A percentile compares a stretch with the other conserved stretches of the same genome.
phyloP scores from a whole-genome alignment of 257 asterid genomes.

The Ilex asprella region DNA sequence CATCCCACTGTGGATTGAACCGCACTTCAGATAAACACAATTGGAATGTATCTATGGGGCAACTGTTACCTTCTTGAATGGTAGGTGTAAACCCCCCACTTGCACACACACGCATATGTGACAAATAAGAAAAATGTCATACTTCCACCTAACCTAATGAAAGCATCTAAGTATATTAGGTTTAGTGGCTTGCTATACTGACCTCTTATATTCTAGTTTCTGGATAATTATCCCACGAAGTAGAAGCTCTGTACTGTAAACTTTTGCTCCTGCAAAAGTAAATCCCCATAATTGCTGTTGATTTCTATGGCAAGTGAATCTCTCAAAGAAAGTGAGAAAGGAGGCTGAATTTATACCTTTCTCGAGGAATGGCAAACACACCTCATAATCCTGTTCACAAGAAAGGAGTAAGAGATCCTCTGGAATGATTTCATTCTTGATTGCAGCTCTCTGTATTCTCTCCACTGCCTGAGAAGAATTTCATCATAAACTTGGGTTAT shows the following conservation, averaged over 20 bases:
- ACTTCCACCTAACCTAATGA: not conserved
- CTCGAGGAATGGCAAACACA: constrained; percentile 50
- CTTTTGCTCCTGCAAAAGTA: constrained; percentile 47
- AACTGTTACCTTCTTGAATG: not conserved
- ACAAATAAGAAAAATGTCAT: not conserved
- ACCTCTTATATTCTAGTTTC: constrained; percentile 64
- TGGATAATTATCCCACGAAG: constrained; percentile 67
- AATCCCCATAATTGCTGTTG: not conserved
- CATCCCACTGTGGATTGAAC: too few species aligned
- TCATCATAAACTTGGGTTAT: not conserved
- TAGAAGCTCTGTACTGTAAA: constrained; percentile 71
- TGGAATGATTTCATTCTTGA: constrained; percentile 19
- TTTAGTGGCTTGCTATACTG: constrained; percentile 7
- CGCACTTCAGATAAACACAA: too few species aligned
- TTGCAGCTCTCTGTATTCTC: constrained; percentile 15
- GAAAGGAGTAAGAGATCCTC: constrained; percentile 51
- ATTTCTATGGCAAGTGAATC: not conserved
- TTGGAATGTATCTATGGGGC: not conserved
- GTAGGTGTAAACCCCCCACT: not conserved
- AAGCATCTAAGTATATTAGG: not conserved
- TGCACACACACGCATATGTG: too few species aligned
- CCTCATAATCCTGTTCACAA: constrained; percentile 46
- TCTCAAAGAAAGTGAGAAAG: not conserved
- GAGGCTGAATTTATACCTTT: constrained; percentile 35
- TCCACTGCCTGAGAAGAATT: constrained; percentile 43